Percentiles rank a stretch among this genome's conserved stretches.
Conservation (phyloP, 768 basidiomycete species). For the Rhodotorula toruloides region DNA sequence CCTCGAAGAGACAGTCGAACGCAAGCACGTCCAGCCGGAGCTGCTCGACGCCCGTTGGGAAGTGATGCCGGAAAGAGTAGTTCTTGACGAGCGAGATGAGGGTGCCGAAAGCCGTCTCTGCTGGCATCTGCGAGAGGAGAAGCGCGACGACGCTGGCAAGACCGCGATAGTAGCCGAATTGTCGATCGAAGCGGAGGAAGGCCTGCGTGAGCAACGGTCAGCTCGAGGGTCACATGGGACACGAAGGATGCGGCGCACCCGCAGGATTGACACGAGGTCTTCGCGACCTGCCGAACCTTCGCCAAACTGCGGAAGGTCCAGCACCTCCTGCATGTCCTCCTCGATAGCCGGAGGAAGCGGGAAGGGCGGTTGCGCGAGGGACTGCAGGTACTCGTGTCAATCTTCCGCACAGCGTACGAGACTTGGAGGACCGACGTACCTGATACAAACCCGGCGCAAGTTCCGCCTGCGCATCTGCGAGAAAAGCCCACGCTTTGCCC, state of each 20-base stretch:
- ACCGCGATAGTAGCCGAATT: constrained; percentile 22
- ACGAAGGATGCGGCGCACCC: constrained; percentile 6
- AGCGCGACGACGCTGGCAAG: constrained; percentile 15
- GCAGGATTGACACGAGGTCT: constrained; percentile 14
- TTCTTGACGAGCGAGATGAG: constrained; percentile 23
- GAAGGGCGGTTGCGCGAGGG: background rate
- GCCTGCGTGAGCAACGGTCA: background rate
- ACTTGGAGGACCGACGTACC: background rate
- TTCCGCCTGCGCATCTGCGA: background rate
- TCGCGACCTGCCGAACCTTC: constrained; percentile 8
- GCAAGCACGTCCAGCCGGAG: constrained; percentile 19
- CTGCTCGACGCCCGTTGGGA: constrained; percentile 1
- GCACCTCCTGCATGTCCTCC: constrained; percentile 10
- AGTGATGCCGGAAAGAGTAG: constrained; percentile 23
- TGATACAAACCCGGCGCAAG: background rate
- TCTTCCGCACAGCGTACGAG: background rate
- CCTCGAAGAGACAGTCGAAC: constrained; percentile 22
- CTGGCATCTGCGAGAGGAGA: constrained; percentile 24
- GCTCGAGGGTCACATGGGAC: too few species aligned
- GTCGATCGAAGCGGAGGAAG: constrained; percentile 2
- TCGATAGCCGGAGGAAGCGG: background rate
- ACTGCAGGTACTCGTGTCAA: background rate
- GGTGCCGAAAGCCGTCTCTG: constrained; percentile 20
- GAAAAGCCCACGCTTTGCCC: constrained; percentile 66
- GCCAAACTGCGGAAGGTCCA: constrained; percentile 26